Base-by-base conservation (phyloP, 805 yeast species). In the Tanozyma kutaoensis region DNA sequence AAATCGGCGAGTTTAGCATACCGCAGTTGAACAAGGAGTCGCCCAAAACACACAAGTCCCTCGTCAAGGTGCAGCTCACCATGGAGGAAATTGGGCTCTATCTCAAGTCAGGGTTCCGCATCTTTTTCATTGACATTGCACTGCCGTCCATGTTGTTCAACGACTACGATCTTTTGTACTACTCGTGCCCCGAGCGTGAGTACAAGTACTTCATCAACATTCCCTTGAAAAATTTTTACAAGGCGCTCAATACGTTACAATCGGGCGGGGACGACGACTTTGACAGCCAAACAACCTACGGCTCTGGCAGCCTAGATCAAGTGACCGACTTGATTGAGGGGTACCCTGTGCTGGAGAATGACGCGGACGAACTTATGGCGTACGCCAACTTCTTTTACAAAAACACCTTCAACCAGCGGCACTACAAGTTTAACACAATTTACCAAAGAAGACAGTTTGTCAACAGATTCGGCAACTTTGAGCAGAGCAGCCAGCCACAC, bases 1-100 rank as follows among this genome's bases (percentile, higher is more conserved):
- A 67, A 34, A 37, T 72, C 15, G 78, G 76, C 0, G 57, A 54
- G 24, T 69, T 74, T 36, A 32, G 30, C 2, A 45, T 68, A 2
- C 53, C 57, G 12, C 33, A 24, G 27, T 28, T 28, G 22, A 12
- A 39, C 14, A 23, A 23, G 10, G 22, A 15, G 17, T 5, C 7
- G 7, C 17, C 17, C 7, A 7, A 5, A 5, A 7, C 17, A 7
- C 7, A 7, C 17, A 22, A 5, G 9, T 4, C 51, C 17, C 35
- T 55, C n/a, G 33, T 44, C 5, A 50, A 50, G 28, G 50, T 67
- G 8, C 60, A 61, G 23, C 43, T 70, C 20, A 45, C 52, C 1
- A 60, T 72, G 62, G 76, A 70, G 34, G 80, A 73, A 35, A 56
- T 65, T 4, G 78, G 78, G 0, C 42, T 65, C 14, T 64, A 60